These are phyloP conservation scores for Trifolium dubium DNA, from an alignment of 306 rosid genomes.

Conservation along the genomic window DNA sequence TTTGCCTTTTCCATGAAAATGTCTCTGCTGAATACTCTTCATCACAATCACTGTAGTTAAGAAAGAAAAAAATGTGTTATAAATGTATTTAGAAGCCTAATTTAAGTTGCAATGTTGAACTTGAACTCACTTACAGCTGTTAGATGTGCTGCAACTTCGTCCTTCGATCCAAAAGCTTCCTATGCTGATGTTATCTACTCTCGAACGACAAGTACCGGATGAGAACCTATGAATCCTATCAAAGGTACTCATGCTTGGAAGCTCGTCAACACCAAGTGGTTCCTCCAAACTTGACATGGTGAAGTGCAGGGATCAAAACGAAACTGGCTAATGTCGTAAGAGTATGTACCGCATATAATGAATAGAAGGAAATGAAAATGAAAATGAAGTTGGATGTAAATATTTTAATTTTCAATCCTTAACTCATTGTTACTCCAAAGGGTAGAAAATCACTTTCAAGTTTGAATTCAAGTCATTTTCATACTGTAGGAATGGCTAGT, in stretches of 20 bases:
- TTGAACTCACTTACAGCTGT: constrained; percentile 62
- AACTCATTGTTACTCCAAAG: not conserved
- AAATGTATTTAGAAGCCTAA: not conserved
- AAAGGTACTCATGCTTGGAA: constrained; percentile 82
- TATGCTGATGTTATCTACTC: constrained; percentile 60
- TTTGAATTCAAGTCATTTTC: constrained; percentile 24
- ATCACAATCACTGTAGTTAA: constrained; percentile 61
- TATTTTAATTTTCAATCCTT: constrained; percentile 6
- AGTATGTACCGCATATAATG: constrained; percentile 28
- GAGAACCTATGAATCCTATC: constrained; percentile 81
- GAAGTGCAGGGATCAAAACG: constrained; percentile 35
- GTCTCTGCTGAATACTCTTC: constrained; percentile 57
- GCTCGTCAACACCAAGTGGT: constrained; percentile 84
- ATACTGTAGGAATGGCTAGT: not conserved
- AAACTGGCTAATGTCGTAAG: constrained; percentile 36
- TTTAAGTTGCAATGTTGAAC: not conserved
- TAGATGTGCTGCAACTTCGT: constrained; percentile 79
- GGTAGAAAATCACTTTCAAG: constrained; percentile 30
- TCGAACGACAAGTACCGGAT: constrained; percentile 75
- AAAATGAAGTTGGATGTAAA: not conserved
- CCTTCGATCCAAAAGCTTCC: constrained; percentile 79
- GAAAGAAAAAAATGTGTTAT: not conserved
- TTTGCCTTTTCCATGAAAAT: constrained; percentile 74
- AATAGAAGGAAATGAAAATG: not conserved
- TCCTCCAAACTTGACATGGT: constrained; percentile 92